Base-by-base conservation (phyloP, 1,284 basidiomycete genomes). In the Ceratobasidium sp. region DNA sequence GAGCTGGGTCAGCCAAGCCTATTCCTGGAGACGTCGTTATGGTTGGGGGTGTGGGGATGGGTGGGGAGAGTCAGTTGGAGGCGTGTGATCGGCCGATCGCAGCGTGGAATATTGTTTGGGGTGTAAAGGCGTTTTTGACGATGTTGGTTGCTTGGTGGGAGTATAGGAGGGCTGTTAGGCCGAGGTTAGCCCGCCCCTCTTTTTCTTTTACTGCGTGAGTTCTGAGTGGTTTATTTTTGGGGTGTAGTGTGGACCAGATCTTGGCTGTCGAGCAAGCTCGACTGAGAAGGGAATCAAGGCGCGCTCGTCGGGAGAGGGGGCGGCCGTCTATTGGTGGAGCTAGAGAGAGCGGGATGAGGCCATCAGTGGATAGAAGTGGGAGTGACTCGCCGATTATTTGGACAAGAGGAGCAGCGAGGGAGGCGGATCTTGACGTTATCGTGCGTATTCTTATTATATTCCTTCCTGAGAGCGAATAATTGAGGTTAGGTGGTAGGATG, bases 41-140 rank as follows among this genome's bases (percentile, higher is more conserved):
- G n/a, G 66, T 41, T 32, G 52, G 66, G n/a, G 13, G 43, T 1
- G 47, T 55, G 28, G 52, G 18, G 43, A 35, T 32, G 35, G 18
- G 13, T n/a, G 54, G 55, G 28, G 62, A 32, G 58, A 70, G 55
- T 44, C 67, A 77, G 50, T 77, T 72, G 73, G 57, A 72, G 38
- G 66, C 73, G 23, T 77, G 76, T 70, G 63, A 73, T n/a, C 58
- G 66, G 16, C 75, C 75, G 4, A 80, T 93, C 13, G 91, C 91
- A 0, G 81, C 84, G 2, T 93, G 91, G 92, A 86, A 88, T 72
- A 84, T 85, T 59, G 81, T 93, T 3, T 93, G 92, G 90, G 80
- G 89, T 28, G 82, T 85, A 26, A 84, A 90, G 74, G 86, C 87
- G 5, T 77, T 82, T 8, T 78, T 91, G 46, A 87, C 87, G 3